Conservation (phyloP, 805 yeast genomes). For the Aciculoconidium aculeatum region DNA sequence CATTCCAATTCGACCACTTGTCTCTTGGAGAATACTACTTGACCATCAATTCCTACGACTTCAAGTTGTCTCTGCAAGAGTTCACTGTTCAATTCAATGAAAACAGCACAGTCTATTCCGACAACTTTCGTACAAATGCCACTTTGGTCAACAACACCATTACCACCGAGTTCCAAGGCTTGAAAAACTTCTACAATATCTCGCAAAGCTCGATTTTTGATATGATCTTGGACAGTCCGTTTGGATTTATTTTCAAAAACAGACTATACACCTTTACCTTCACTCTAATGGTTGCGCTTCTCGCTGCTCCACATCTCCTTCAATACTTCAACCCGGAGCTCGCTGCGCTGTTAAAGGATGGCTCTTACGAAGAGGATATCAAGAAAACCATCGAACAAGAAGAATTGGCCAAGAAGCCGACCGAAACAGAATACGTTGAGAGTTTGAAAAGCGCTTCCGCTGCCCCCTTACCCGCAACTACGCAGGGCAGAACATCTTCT, state of each 20-base stretch:
- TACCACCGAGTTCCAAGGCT: conserved; percentile 8
- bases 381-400: conserved; percentile 10
- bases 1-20: conserved; percentile 20
- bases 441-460: not conserved
- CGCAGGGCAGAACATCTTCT: too few species aligned
- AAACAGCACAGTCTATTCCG: too few species aligned
- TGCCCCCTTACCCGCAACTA: not conserved
- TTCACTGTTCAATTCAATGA: conserved; percentile 1
- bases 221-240: conserved; percentile 34
- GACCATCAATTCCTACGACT: conserved; percentile 30
- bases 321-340: conserved; percentile 30
- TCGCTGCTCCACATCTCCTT: conserved; percentile 28
- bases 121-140: too few species aligned
- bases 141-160: conserved; percentile 1
- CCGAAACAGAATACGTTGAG: not conserved
- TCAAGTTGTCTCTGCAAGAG: conserved; percentile 13
- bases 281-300: conserved; percentile 19
- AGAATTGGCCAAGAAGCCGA: conserved; percentile 1
- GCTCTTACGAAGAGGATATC: conserved; percentile 5
- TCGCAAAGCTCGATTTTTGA: conserved; percentile 24
- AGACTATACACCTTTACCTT: conserved; percentile 30
- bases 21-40: conserved; percentile 30
- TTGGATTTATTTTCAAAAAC: conserved; percentile 36
- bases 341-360: conserved; percentile 25
- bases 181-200: conserved; percentile 30